Conservation (phyloP, 2,329 filamentous ascomycete genomes). For the Verticillium albo-atrum region DNA sequence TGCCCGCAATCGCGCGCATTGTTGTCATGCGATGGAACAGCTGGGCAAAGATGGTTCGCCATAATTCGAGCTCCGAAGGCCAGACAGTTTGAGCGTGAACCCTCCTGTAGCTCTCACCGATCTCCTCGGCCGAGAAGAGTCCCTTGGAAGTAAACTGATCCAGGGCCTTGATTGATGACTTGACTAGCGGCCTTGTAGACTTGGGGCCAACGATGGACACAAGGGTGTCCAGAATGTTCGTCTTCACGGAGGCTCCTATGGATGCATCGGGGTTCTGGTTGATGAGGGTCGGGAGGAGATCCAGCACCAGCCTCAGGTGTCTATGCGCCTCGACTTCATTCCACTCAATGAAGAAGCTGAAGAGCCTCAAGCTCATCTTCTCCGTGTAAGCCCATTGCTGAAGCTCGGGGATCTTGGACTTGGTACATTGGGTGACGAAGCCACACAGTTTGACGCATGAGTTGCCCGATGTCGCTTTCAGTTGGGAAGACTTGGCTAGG, state of each 20-base stretch:
- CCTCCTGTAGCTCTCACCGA: slow-evolving; percentile 36
- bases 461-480: slow-evolving; percentile 51
- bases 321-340: slow-evolving; percentile 62
- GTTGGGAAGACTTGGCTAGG: slow-evolving; percentile 44
- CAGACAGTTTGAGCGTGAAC: slow-evolving; percentile 19
- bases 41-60: slow-evolving; percentile 46
- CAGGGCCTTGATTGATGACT: slow-evolving; percentile 64
- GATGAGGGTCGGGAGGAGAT: slow-evolving; percentile 49
- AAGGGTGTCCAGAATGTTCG: slow-evolving; percentile 43
- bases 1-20: slow-evolving; percentile 56
- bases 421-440: slow-evolving; percentile 56
- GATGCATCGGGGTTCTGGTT: slow-evolving; percentile 40
- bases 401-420: slow-evolving; percentile 38
- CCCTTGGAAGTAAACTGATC: slow-evolving; percentile 62
- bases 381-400: slow-evolving; percentile 47
- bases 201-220: slow-evolving; percentile 56
- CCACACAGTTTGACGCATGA: slow-evolving; percentile 57
- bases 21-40: slow-evolving; percentile 54
- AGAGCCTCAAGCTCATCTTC: slow-evolving; percentile 43
- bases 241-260: slow-evolving; percentile 34
- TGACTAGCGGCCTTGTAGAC: slow-evolving; percentile 59
- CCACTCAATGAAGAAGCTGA: slow-evolving; percentile 63
- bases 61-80: slow-evolving; percentile 25
- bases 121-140: slow-evolving; percentile 44
- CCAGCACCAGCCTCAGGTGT: slow-evolving; percentile 58